phyloP scores from a whole-genome alignment of 768 basidiomycete genomes.

The Aureoboletus auriporus region DNA sequence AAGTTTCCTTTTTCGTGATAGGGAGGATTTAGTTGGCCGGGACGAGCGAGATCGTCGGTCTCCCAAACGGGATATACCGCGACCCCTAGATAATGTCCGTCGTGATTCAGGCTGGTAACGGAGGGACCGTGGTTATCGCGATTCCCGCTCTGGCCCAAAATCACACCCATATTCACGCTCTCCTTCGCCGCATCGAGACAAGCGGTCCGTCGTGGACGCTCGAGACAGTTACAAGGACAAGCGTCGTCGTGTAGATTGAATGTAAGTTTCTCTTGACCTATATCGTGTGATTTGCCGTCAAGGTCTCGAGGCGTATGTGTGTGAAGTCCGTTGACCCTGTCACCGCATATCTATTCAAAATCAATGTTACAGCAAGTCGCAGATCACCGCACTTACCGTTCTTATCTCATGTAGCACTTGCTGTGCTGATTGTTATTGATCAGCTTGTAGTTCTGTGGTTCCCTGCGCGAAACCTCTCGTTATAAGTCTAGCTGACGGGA shows the following conservation, averaged over 20 bases:
- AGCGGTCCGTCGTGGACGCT: constrained; percentile 21
- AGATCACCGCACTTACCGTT: constrained; percentile 11
- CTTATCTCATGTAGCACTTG: constrained; percentile 1
- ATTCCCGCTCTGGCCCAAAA: constrained; percentile 13
- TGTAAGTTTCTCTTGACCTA: constrained; percentile 14
- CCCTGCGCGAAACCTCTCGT: not conserved
- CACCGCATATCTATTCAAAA: too few relatives aligned
- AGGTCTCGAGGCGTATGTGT: not conserved
- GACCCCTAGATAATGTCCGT: constrained; percentile 21
- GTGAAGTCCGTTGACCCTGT: too few relatives aligned
- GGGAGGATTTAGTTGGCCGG: constrained; percentile 15
- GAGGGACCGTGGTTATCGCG: constrained; percentile 15
- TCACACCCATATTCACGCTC: constrained; percentile 30
- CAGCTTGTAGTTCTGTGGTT: not conserved
- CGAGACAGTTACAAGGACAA: constrained; percentile 43
- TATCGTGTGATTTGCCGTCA: constrained; percentile 3
- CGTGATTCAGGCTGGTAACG: constrained; percentile 14
- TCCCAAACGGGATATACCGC: constrained; percentile 20
- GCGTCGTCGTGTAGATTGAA: constrained; percentile 54
- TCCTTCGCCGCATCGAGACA: constrained; percentile 29
- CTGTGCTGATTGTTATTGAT: constrained; percentile 21
- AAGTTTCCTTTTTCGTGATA: constrained; percentile 36
- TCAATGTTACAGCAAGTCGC: not conserved
- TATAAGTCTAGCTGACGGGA: constrained; percentile 13
- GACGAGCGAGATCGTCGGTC: constrained; percentile 22